These are phyloP conservation scores for Hemerocallis citrina DNA, from an alignment of 106 monocot genomes.

Conservation along the genomic window DNA sequence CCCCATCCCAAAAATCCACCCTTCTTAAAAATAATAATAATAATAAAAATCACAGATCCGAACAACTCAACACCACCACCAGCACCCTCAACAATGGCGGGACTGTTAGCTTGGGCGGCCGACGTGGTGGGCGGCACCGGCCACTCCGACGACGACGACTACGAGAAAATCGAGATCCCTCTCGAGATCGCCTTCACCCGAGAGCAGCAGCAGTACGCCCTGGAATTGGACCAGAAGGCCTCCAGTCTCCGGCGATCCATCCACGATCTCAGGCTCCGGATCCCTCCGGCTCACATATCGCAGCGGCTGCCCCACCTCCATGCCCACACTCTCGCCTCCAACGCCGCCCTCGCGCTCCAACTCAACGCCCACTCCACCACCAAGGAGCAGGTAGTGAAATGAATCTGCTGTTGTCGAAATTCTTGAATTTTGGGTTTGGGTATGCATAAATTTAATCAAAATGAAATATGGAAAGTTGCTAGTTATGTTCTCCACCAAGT, in stretches of 20 bases:
- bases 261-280: slow-evolving; percentile 71
- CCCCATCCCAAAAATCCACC: too few species aligned
- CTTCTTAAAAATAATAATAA: too few species aligned
- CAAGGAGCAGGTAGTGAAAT: slow-evolving; percentile 51
- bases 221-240: slow-evolving; percentile 56
- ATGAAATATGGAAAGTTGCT: too few species aligned
- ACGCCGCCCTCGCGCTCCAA: slow-evolving; percentile 72
- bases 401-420: too few species aligned
- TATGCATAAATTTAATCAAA: too few species aligned
- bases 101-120: slow-evolving; percentile 86
- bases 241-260: slow-evolving; percentile 49
- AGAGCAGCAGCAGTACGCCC: slow-evolving; percentile 65
- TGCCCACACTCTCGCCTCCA: slow-evolving; percentile 75
- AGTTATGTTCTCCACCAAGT: too few species aligned
- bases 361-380: slow-evolving; percentile 80
- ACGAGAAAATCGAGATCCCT: slow-evolving; percentile 9
- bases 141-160: slow-evolving; percentile 23
- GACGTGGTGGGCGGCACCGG: slow-evolving; percentile 83
- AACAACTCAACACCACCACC: slow-evolving; percentile 61
- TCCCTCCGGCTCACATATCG: slow-evolving; percentile 66
- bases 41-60: too few species aligned
- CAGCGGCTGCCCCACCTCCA: slow-evolving; percentile 88
- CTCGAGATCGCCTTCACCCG: slow-evolving; percentile 37
- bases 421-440: too few species aligned
- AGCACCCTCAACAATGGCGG: slow-evolving; percentile 66